Evolutionary conservation across 2,329 filamentous ascomycete species (phyloP).

Genomic region (Aureobasidium sp.): DNA sequence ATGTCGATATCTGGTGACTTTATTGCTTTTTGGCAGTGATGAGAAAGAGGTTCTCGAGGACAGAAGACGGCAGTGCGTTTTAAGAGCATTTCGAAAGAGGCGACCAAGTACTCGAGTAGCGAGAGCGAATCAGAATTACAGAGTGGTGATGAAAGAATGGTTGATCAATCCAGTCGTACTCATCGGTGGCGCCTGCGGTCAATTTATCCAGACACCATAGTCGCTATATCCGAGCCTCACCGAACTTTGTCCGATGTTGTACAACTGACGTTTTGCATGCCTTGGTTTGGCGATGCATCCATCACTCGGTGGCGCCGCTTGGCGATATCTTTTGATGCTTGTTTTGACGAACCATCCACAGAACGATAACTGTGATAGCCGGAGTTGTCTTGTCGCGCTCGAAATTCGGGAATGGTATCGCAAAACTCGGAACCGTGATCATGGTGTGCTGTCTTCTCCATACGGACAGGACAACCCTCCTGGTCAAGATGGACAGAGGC

Average conservation of each 20-base stretch:
- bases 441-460: neutral
- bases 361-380: neutral
- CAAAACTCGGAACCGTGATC: neutral
- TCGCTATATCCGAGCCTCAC: neutral
- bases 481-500: neutral
- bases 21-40: neutral
- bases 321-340: neutral
- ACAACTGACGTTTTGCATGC: neutral
- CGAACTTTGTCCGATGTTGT: neutral
- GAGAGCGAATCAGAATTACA: neutral
- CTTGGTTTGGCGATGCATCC: neutral
- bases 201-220: neutral
- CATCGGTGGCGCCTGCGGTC: neutral
- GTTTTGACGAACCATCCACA: neutral
- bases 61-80: neutral
- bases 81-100: neutral
- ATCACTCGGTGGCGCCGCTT: neutral
- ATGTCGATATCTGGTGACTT: neutral
- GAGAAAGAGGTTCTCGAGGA: slow-evolving; percentile 1
- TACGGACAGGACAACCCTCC: too few species aligned
- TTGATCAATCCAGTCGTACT: neutral
- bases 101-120: neutral
- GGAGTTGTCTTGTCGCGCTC: neutral
- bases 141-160: neutral
- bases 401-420: neutral